Percentiles rank a stretch among this genome's conserved stretches.
These are phyloP conservation scores for Phytophthora hybrid DNA, from an alignment of 352 stramenopile species.

Conservation along the genomic window DNA sequence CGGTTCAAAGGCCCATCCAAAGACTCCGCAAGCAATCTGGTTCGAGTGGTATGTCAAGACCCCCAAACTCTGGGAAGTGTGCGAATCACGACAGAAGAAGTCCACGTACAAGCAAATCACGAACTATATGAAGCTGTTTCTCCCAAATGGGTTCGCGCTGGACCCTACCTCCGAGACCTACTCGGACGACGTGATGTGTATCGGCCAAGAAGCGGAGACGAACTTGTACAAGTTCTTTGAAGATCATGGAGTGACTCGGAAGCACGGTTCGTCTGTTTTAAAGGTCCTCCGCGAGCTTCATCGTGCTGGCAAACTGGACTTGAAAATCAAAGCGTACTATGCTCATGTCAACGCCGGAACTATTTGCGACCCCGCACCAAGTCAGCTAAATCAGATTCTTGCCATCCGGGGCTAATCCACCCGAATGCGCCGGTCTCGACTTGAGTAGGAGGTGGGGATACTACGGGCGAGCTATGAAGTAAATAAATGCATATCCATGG, in stretches of 20 bases:
- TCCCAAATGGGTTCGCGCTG: constrained; percentile 9
- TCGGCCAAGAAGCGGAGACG: constrained; percentile 7
- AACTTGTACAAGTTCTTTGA: constrained; percentile 16
- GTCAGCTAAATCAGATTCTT: not conserved
- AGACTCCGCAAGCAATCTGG: not conserved
- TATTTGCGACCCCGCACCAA: not conserved
- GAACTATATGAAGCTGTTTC: constrained; percentile 22
- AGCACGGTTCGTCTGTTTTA: constrained; percentile 8
- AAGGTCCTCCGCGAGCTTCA: constrained; percentile 8
- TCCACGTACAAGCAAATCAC: constrained; percentile 12
- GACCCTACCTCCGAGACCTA: constrained; percentile 1
- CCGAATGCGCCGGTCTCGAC: too few relatives aligned
- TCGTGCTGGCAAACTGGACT: constrained; percentile 7
- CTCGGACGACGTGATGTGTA: not conserved
- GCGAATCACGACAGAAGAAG: constrained; percentile 9
- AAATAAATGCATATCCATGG: too few relatives aligned
- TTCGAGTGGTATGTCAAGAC: constrained; percentile 22
- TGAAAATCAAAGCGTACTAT: not conserved
- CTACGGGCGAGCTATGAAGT: too few relatives aligned
- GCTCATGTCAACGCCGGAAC: not conserved
- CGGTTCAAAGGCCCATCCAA: not conserved
- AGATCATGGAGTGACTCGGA: constrained; percentile 11
- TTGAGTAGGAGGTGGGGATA: too few relatives aligned
- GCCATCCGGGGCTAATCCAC: too few relatives aligned
- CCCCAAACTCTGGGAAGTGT: constrained; percentile 5